Base-by-base conservation (phyloP, 176 grass and related monocot species). In the Zizania latifolia region DNA sequence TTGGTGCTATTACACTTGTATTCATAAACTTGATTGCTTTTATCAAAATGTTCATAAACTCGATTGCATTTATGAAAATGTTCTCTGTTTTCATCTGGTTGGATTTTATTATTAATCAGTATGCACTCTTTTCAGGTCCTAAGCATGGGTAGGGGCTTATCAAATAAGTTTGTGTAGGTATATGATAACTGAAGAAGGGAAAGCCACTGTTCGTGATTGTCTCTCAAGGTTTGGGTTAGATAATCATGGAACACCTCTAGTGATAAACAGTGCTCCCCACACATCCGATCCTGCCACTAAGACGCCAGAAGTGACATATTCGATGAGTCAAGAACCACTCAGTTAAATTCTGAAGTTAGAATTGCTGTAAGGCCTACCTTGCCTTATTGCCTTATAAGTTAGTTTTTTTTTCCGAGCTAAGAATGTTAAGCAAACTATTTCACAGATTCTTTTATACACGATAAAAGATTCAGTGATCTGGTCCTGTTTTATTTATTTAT, bases 161-260 rank as follows among this genome's bases (percentile, higher is more conserved):
- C 62, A 16, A 10, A 45, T 72, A 28, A 68, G 51, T 67, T 48
- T 81, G 11, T 67, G 54, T 79, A 91, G 94, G 81, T 97, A 85
- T 85, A 89, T 39, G 81, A 62, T 97, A 62, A 91, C 94, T 33
- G 82, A 83, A 86, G 83, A 97, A 87, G 94, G 94, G 6, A 66
- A 77, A 80, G 75, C 35, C 24, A 84, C 83, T 86, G 94, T 86
- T 54, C 26, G 21, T 71, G 88, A 97, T 32, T 89, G 85, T 75
- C 71, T 97, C 41, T 65, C 84, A 56, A 77, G 83, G n/a, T 86
- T 85, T 85, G 83, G 88, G 67, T 86, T 90, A 56, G 80, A 54
- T 9, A 58, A 80, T 78, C 75, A 67, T 41, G 40, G 65, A 51
- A 56, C 29, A 58, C 35, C 55, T 71, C 60, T 72, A 33, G 56